phyloP scores from a whole-genome alignment of 1,139 yeast species.

The Geotrichum restrictum region DNA sequence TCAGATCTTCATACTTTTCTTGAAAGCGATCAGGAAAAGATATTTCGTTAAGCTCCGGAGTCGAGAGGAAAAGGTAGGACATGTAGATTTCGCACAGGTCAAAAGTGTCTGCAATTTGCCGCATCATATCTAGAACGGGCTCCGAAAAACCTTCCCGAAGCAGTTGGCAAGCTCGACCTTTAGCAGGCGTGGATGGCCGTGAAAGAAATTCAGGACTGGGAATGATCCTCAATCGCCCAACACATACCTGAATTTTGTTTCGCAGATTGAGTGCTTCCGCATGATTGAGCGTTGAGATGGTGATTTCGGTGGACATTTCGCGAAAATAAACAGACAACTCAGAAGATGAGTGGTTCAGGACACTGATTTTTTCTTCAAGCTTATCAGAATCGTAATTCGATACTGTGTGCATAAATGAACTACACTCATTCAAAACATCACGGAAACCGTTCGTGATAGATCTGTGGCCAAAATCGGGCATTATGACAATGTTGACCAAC shows the following conservation, averaged over 20 bases:
- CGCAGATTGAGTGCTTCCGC: constrained; percentile 40
- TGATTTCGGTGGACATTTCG: constrained; percentile 45
- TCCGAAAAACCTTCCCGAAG: constrained; percentile 9
- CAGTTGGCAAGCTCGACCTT: neutral
- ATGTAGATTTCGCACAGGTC: constrained; percentile 23
- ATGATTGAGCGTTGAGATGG: constrained; percentile 39
- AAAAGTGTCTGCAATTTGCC: constrained; percentile 20
- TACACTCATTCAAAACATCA: constrained; percentile 25
- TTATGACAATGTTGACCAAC: constrained; percentile 37
- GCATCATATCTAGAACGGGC: constrained; percentile 21
- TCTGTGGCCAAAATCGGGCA: constrained; percentile 44
- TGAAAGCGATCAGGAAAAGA: constrained; percentile 6
- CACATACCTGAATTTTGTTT: constrained; percentile 42
- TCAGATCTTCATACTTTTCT: neutral
- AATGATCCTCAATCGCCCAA: constrained; percentile 43
- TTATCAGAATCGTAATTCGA: constrained; percentile 23
- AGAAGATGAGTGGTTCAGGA: constrained; percentile 37
- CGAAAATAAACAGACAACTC: constrained; percentile 43
- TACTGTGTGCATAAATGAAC: constrained; percentile 21
- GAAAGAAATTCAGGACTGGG: constrained; percentile 34
- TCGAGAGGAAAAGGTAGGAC: constrained; percentile 17
- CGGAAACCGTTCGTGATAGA: constrained; percentile 24
- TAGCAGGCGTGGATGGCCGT: neutral
- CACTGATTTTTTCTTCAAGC: constrained; percentile 27
- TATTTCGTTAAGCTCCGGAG: constrained; percentile 11